Conservation (phyloP, 768 basidiomycete species). For the Russula vinacea region DNA sequence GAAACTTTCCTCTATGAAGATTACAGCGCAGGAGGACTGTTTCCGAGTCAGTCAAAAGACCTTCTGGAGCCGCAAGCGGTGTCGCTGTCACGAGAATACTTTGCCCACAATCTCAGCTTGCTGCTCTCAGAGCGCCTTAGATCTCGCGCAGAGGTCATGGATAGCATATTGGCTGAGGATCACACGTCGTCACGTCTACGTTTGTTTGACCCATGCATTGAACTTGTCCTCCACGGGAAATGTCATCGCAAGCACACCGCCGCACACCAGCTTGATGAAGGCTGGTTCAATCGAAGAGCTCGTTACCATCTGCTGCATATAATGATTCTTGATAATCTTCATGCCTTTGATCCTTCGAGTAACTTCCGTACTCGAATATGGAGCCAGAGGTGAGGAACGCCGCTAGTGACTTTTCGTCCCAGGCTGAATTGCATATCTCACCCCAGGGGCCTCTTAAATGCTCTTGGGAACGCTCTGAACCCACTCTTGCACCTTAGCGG, state of each 20-base stretch:
- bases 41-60: background rate
- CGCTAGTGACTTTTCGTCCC: background rate
- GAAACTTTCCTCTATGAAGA: slow-evolving; percentile 4
- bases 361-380: background rate
- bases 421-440: background rate
- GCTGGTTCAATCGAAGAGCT: slow-evolving; percentile 45
- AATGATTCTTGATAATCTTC: slow-evolving; percentile 42
- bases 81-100: slow-evolving; percentile 8
- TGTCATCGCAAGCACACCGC: slow-evolving; percentile 43
- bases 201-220: slow-evolving; percentile 19
- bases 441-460: slow-evolving; percentile 5
- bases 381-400: slow-evolving; percentile 12
- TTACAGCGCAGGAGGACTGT: too few relatives aligned
- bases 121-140: slow-evolving; percentile 12
- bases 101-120: background rate
- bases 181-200: background rate
- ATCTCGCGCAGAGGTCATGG: slow-evolving; percentile 4
- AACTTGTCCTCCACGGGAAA: slow-evolving; percentile 37
- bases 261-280: slow-evolving; percentile 31
- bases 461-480: slow-evolving; percentile 48
- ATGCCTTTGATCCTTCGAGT: slow-evolving; percentile 6
- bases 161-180: background rate
- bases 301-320: slow-evolving; percentile 50
- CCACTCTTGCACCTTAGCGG: slow-evolving; percentile 51
- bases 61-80: background rate